These are phyloP conservation scores for Nematodospora anomalae DNA, from an alignment of 1,139 yeast genomes.

Conservation along the genomic window DNA sequence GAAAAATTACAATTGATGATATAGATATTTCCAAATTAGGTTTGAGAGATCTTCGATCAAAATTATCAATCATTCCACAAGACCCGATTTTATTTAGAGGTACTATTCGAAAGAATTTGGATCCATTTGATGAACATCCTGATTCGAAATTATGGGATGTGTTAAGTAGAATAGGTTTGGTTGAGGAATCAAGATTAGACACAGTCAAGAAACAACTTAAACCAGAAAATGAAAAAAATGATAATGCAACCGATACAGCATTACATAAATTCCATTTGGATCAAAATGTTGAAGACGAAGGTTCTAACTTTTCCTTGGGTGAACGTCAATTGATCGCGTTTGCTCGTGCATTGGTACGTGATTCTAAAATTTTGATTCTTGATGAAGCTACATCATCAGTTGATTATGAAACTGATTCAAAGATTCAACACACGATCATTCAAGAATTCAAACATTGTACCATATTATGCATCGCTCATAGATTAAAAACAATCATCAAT, in stretches of 20 bases:
- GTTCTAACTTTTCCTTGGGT: constrained; percentile 41
- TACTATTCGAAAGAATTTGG: constrained; percentile 75
- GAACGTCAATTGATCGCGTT: constrained; percentile 44
- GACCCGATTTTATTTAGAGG: constrained; percentile 91
- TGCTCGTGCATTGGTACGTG: constrained; percentile 42
- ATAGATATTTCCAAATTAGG: constrained; percentile 68
- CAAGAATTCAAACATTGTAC: constrained; percentile 38
- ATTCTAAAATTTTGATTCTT: constrained; percentile 36
- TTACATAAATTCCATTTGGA: constrained; percentile 43
- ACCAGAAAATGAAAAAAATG: constrained; percentile 10
- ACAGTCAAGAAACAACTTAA: constrained; percentile 18
- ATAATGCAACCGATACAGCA: constrained; percentile 11
- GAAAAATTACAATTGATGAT: constrained; percentile 58
- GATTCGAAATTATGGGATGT: constrained; percentile 38
- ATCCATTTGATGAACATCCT: constrained; percentile 49
- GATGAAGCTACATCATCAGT: constrained; percentile 48
- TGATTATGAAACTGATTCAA: constrained; percentile 45
- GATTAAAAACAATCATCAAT: constrained; percentile 39
- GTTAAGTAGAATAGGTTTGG: constrained; percentile 34
- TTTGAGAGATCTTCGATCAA: constrained; percentile 67
- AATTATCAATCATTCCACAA: constrained; percentile 87
- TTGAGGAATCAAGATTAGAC: constrained; percentile 24
- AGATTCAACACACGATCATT: constrained; percentile 36
- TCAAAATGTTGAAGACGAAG: constrained; percentile 41
- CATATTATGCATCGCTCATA: constrained; percentile 43